Evolutionary conservation across 768 basidiomycete genomes (phyloP).

Genomic region (Psilocybe cyanescens): DNA sequence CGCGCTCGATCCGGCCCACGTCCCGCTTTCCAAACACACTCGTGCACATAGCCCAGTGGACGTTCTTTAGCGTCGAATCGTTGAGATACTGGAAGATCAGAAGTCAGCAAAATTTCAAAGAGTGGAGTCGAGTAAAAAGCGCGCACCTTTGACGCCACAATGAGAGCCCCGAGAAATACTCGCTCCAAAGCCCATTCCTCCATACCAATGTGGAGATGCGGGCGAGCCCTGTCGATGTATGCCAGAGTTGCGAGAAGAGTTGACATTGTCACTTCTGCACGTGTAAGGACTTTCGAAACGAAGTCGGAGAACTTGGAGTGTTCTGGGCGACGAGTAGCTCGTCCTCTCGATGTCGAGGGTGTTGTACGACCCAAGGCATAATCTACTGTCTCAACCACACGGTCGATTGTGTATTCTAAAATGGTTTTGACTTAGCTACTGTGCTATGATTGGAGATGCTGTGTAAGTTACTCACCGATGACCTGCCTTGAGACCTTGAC

Average conservation of each 20-base stretch:
- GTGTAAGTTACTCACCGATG: slow-evolving; percentile 55
- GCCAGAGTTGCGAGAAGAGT: slow-evolving; percentile 73
- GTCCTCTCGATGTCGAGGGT: slow-evolving; percentile 53
- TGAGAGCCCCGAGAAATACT: slow-evolving; percentile 90
- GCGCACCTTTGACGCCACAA: slow-evolving; percentile 80
- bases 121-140: slow-evolving; percentile 17
- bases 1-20: slow-evolving; percentile 80
- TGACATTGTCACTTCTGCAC: slow-evolving; percentile 74
- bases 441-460: not conserved
- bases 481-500: slow-evolving; percentile 62
- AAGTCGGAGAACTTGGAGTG: slow-evolving; percentile 66
- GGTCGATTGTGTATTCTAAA: slow-evolving; percentile 72
- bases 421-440: not conserved
- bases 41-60: slow-evolving; percentile 88
- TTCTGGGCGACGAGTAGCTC: slow-evolving; percentile 51
- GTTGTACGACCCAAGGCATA: slow-evolving; percentile 74
- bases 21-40: slow-evolving; percentile 83
- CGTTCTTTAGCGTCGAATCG: slow-evolving; percentile 89
- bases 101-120: slow-evolving; percentile 6
- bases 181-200: slow-evolving; percentile 90
- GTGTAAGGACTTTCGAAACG: slow-evolving; percentile 66
- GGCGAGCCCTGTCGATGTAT: slow-evolving; percentile 78
- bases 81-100: slow-evolving; percentile 66
- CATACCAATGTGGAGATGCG: slow-evolving; percentile 78
- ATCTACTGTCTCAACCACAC: slow-evolving; percentile 73